Conservation (phyloP, 2,329 filamentous ascomycete genomes). For the Alternaria tenuissima region DNA sequence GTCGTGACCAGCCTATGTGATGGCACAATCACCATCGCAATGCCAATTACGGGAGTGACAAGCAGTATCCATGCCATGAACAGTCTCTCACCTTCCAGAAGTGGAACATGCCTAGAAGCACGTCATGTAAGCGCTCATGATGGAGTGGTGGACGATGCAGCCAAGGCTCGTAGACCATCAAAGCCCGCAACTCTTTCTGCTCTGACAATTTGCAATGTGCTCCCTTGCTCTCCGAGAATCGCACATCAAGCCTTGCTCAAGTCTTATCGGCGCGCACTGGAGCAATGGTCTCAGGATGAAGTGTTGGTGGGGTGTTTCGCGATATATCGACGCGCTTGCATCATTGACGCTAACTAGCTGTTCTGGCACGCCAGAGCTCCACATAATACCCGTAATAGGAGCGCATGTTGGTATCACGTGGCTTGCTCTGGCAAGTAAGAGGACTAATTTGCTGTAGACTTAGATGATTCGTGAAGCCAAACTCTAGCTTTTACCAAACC, state of each 20-base stretch:
- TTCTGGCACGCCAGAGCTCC: not conserved
- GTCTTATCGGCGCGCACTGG: too few species aligned
- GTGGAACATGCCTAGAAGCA: not conserved
- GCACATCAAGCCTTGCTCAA: too few species aligned
- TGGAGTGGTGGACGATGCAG: not conserved
- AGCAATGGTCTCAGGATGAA: not conserved
- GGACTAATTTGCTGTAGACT: too few species aligned
- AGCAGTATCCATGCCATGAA: not conserved
- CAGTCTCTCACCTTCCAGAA: not conserved
- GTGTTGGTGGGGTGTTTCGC: not conserved
- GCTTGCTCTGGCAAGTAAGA: too few species aligned
- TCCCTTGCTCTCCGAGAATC: not conserved
- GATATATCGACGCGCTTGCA: not conserved
- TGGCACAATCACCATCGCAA: not conserved
- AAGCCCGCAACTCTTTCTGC: not conserved
- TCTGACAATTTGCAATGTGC: not conserved
- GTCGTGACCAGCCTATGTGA: not conserved
- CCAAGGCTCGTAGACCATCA: not conserved
- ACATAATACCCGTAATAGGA: not conserved
- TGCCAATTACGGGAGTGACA: not conserved
- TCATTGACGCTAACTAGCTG: not conserved
- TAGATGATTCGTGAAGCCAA: too few species aligned
- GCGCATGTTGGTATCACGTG: not conserved
- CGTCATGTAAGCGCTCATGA: not conserved
- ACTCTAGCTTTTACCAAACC: too few species aligned